Evolutionary conservation across 108 stramenopile species (phyloP), one percentile per base, ranked within the genome.

Genomic region (Poteriospumella lacustris): DNA sequence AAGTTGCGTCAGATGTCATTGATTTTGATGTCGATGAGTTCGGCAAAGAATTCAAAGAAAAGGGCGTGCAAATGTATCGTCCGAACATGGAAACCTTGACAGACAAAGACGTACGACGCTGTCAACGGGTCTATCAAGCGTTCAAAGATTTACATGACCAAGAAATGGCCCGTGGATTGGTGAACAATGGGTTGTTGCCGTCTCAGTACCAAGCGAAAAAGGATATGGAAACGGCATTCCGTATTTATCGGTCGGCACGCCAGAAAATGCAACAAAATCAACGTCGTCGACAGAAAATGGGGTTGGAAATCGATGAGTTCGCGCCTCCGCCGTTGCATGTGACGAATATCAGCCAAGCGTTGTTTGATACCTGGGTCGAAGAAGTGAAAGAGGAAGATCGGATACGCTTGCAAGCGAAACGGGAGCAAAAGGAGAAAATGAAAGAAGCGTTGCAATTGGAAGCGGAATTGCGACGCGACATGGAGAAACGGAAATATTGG

Each of bases 331-430:
- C 36, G 28, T 3, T 64, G 3, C 28, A 12, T 5, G 19, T 24
- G 24, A 64, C 60, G 36, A 64, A 3, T 5, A 24, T 64, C 9
- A 31, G 29, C 9, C 29, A 64, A 5, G 60, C 28, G 5, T 9
- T 24, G 28, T 64, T 12, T 33, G 29, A 64, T 31, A 5, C 60
- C 31, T 64, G 60, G 60, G 60, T 64, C 36, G 60, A 64, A 31
- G 60, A 64, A 33, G 60, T 64, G 60, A 26, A 34, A 3, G 5
- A 64, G 31, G 60, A 64, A 64, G 60, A 64, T 64, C 60, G 36
- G 3, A 9, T 34, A 12, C 15, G 60, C 5, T 24, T 3, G 24
- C 9, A 12, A 64, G 60, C 9, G 5, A 3, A 34, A 3, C 15
- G 60, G 36, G 15, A 31, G 36, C 28, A 64, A 24, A 34, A 26